Base-by-base conservation (phyloP, 352 stramenopile species). In the Pythium dissimile region DNA sequence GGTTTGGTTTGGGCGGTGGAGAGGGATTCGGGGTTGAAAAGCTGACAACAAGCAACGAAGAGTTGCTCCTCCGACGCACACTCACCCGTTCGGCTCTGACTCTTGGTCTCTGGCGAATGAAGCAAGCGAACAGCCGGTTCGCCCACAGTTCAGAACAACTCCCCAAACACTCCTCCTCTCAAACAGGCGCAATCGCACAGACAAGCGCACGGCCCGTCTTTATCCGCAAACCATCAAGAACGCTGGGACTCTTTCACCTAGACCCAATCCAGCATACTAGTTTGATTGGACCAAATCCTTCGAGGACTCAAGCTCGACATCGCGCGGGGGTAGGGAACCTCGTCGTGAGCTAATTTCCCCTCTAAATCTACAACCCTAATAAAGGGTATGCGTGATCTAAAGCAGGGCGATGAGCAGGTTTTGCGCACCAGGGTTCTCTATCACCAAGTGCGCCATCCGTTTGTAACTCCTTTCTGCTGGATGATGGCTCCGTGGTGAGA, bases 41-140 rank as follows among this genome's bases (percentile, higher is more conserved):
- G 27, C 45, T 27, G 30, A 24, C 23, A 35, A 30, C 35, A 21
- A 38, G 38, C 44, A 54, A 60, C 44, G 26, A 31, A n/a, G 27
- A 20, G 38, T 35, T 32, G 26, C 38, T 41, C 34, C 26, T n/a
- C 13, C 48, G 16, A 43, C 34, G 38, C 48, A 44, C 39, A 39
- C 34, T 48, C 34, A 57, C 49, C 21, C 49, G 24, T 2, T 15
- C 31, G 35, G 26, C 42, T 52, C 56, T 64, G 56, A 64, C 56
- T 64, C 56, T 64, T 58, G 47, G 31, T 31, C 56, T 58, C 48
- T 64, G 38, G 47, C 46, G 47, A 64, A 57, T 64, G 46, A 38
- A 57, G 34, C 18, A 39, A 45, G 43, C 31, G 43, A 53, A 63
- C 55, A 64, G 56, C 56, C 48, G 56, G 56, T 64, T 54, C 43